Base-by-base conservation (phyloP, 1,139 yeast species). In the Geotrichum histeridarum region DNA sequence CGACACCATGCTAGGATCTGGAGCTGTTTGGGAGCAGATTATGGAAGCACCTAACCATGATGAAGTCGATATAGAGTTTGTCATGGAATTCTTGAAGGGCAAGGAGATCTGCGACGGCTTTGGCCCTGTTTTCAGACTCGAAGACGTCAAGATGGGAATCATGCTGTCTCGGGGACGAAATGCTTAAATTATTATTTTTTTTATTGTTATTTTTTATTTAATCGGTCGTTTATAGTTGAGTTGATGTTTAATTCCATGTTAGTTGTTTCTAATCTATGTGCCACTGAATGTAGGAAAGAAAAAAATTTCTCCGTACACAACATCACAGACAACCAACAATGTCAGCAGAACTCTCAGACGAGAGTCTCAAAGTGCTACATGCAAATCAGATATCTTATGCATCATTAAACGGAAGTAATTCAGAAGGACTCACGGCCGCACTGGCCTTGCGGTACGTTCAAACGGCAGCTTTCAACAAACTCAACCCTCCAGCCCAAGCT, bases 11-110 rank as follows among this genome's bases (percentile, higher is more conserved):
- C 72, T 87, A 58, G 88, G 90, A 0, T 74, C 87, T 0, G 83
- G 89, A 9, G 93, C 93, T 0, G 83, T 86, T 0, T 88, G 96
- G 95, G 93, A 88, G 65, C 85, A 57, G 50, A 63, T 67, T 31
- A 60, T 63, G 57, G 75, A 76, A 51, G 77, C 80, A 57, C 79
- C 79, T 47, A 74, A 72, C 53, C 70, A 73, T 49, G 75, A 75
- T 11, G 69, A 61, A 38, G 56, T 84, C 51, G 88, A 86, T 66
- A 74, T 86, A 49, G 72, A 75, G 18, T 73, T 70, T 41, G 80
- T 88, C 1, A 82, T 87, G 83, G 65, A 69, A 18, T 70, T 68
- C 44, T 73, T 88, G 54, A 79, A 76, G 64, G 95, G 93, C 0
- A 68, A 77, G 51, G 95, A 87, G 64, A 76, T 73, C 46, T 88